These are phyloP conservation scores for Lobosporangium transversale DNA, from an alignment of 192 early-diverging fungal genomes.

Conservation along the genomic window DNA sequence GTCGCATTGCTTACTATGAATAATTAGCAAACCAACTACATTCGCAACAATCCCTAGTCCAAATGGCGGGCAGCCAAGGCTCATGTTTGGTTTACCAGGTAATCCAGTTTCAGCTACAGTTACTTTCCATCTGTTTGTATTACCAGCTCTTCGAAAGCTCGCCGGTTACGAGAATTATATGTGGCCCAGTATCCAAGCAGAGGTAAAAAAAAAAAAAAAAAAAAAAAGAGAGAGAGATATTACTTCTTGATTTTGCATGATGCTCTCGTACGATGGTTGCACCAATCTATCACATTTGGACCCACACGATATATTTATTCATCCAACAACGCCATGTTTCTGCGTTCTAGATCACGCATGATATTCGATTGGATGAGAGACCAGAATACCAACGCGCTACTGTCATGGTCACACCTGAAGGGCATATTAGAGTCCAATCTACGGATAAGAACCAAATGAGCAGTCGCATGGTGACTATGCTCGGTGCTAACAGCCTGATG, in stretches of 20 bases:
- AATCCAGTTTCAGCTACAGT: constrained; percentile 95
- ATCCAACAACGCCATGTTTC: too few species aligned
- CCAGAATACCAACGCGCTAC: constrained; percentile 74
- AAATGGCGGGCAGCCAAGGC: constrained; percentile 51
- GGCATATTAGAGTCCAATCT: constrained; percentile 58
- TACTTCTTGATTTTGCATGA: too few species aligned
- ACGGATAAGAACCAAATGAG: constrained; percentile 82
- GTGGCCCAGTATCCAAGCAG: constrained; percentile 62
- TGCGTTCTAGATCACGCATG: constrained; percentile 39
- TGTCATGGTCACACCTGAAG: constrained; percentile 43
- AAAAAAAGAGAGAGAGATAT: too few species aligned
- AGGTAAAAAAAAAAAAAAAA: constrained; percentile 58
- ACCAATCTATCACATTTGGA: too few species aligned
- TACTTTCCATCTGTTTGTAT: constrained; percentile 89
- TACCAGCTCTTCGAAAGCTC: constrained; percentile 85
- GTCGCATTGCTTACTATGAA: neutral
- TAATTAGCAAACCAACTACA: constrained; percentile 87
- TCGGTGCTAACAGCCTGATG: constrained; percentile 80
- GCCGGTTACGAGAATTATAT: constrained; percentile 68
- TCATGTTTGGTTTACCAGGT: constrained; percentile 92
- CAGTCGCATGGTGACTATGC: constrained; percentile 81
- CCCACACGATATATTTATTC: too few species aligned
- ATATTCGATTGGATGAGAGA: constrained; percentile 68
- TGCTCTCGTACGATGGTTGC: too few species aligned
- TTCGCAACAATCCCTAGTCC: constrained; percentile 79